Evolutionary conservation across 208 protist genomes (phyloP).

Genomic region (Porcisia hertigi): DNA sequence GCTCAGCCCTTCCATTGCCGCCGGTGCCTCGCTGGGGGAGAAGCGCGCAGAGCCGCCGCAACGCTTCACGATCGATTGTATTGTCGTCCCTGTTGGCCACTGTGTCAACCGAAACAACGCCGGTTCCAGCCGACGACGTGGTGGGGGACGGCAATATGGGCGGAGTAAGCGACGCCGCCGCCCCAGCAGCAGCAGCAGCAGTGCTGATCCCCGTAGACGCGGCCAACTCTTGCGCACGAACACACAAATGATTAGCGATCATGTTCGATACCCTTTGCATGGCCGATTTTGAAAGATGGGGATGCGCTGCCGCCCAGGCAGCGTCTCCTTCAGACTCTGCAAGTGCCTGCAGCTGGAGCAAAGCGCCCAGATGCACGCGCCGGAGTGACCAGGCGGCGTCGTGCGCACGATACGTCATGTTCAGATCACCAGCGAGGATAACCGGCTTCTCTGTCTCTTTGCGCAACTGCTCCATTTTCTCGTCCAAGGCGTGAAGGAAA

Average conservation of each 20-base stretch:
- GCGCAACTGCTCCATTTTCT: constrained; percentile 43
- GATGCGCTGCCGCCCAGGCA: constrained; percentile 34
- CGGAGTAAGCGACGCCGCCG: neutral
- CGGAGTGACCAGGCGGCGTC: constrained; percentile 78
- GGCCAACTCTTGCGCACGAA: constrained; percentile 14
- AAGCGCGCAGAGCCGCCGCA: constrained; percentile 11
- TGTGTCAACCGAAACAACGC: constrained; percentile 34
- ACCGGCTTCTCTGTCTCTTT: constrained; percentile 57
- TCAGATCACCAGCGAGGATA: constrained; percentile 83
- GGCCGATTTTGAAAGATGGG: constrained; percentile 33
- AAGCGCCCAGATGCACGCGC: constrained; percentile 52
- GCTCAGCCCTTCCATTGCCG: constrained; percentile 5
- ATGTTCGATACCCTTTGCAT: constrained; percentile 40
- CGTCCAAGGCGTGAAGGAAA: constrained; percentile 57
- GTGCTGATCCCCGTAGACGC: neutral
- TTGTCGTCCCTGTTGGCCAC: constrained; percentile 13
- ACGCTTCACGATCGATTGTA: constrained; percentile 12
- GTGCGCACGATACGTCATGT: constrained; percentile 78
- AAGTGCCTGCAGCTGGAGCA: constrained; percentile 28
- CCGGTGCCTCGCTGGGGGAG: constrained; percentile 7
- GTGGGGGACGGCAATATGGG: constrained; percentile 3
- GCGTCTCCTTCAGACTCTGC: constrained; percentile 22
- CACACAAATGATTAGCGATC: constrained; percentile 44
- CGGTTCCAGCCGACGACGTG: neutral
- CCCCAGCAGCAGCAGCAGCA: neutral